A percentile compares a stretch with the other conserved stretches of the same genome.
phyloP scores from a whole-genome alignment of 768 basidiomycete species.

The Lactarius evosmus region DNA sequence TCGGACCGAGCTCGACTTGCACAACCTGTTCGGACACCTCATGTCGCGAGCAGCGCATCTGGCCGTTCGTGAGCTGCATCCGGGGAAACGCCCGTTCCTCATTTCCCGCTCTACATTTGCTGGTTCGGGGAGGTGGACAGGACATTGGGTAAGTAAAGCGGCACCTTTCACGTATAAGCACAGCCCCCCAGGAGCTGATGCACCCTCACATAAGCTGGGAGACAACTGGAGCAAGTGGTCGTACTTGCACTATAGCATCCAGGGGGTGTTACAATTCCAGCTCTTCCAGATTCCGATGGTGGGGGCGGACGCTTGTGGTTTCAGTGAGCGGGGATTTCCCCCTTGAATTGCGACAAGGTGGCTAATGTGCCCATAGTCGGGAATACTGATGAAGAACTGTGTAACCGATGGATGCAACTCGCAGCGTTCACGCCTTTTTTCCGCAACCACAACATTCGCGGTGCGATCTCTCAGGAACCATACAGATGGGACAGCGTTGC shows the following conservation, averaged over 20 bases:
- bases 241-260: slow-evolving; percentile 66
- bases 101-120: slow-evolving; percentile 70
- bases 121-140: slow-evolving; percentile 65
- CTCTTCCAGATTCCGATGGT: slow-evolving; percentile 82
- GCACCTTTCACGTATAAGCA: neutral
- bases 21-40: slow-evolving; percentile 72
- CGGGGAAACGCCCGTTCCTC: slow-evolving; percentile 65
- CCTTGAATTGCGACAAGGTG: slow-evolving; percentile 7
- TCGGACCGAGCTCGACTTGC: slow-evolving; percentile 59
- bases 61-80: slow-evolving; percentile 50
- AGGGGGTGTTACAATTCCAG: slow-evolving; percentile 80
- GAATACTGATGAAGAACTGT: slow-evolving; percentile 78
- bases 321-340: slow-evolving; percentile 40
- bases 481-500: slow-evolving; percentile 81
- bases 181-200: neutral
- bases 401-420: slow-evolving; percentile 85
- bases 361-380: slow-evolving; percentile 35
- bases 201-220: slow-evolving; percentile 47
- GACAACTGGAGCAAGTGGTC: slow-evolving; percentile 77
- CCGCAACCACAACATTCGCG: slow-evolving; percentile 68
- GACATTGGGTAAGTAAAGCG: slow-evolving; percentile 56
- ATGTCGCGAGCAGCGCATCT: slow-evolving; percentile 63
- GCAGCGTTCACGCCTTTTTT: slow-evolving; percentile 80
- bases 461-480: slow-evolving; percentile 73
- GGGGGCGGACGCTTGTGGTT: slow-evolving; percentile 75